Percentiles rank a stretch among this genome's conserved stretches.
These are phyloP conservation scores for Volvox reticuliferus DNA, from an alignment of 139 green algal genomes.

Conservation along the genomic window DNA sequence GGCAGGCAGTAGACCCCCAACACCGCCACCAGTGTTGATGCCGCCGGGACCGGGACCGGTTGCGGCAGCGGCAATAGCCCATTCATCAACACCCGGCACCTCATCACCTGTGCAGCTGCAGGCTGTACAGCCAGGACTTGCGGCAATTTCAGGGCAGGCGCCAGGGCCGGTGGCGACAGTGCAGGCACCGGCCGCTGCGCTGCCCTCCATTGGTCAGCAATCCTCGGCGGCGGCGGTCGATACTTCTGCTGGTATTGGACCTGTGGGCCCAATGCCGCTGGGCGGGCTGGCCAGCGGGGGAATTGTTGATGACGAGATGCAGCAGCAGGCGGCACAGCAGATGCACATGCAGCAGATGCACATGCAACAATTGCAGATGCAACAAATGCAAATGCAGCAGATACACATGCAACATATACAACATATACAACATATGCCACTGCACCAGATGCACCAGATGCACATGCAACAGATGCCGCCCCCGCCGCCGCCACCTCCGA, in stretches of 20 bases:
- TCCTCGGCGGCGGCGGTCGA: neutral
- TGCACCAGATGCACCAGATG: slow-evolving; percentile 31
- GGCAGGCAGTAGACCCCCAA: neutral
- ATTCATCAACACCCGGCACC: neutral
- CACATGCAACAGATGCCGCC: neutral
- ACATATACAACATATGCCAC: neutral
- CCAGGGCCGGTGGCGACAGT: neutral
- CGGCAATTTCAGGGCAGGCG: neutral
- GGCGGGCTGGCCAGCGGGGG: neutral
- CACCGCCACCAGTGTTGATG: neutral
- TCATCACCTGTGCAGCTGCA: neutral
- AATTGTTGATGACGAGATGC: neutral
- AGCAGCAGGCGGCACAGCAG: neutral
- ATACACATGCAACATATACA: neutral
- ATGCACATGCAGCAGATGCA: slow-evolving; percentile 12
- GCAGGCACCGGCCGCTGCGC: neutral
- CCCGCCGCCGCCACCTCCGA: neutral
- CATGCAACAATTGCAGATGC: slow-evolving; percentile 21
- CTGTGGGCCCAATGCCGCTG: neutral
- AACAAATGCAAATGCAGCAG: slow-evolving; percentile 7
- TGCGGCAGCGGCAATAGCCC: neutral
- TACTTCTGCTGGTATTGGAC: neutral
- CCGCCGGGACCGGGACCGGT: neutral
- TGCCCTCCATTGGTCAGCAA: neutral
- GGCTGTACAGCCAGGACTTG: neutral